Percentiles rank a stretch among this genome's conserved stretches.
These are phyloP conservation scores for Gossypium arboreum DNA, from an alignment of 345 rosid genomes.

Conservation along the genomic window DNA sequence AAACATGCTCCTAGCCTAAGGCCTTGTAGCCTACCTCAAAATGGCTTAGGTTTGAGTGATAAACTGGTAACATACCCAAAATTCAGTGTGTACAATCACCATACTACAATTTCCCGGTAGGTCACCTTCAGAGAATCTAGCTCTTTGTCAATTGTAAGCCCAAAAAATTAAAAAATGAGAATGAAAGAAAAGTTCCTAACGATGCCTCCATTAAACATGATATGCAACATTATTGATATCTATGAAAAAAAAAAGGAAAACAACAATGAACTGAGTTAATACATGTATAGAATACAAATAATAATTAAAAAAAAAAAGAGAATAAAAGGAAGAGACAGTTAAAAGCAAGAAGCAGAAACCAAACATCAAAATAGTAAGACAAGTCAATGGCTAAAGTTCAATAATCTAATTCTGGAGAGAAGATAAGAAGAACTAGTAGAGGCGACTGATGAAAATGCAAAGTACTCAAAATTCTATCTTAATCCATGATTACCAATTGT, in stretches of 20 bases:
- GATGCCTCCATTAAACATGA: conserved; percentile 8
- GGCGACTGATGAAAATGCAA: background rate
- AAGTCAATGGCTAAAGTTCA: background rate
- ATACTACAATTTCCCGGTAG: background rate
- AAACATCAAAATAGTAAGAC: background rate
- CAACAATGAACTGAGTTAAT: background rate
- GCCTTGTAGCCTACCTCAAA: too few species aligned
- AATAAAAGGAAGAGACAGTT: background rate
- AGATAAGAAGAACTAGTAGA: conserved; percentile 1
- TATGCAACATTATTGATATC: conserved; percentile 5
- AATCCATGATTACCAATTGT: background rate
- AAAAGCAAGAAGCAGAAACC: conserved; percentile 15
- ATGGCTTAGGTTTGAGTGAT: too few species aligned
- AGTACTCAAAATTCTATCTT: background rate
- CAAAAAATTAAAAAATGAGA: background rate
- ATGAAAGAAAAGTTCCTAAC: background rate
- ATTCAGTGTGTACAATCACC: background rate
- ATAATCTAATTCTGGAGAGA: background rate
- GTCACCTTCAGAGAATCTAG: background rate
- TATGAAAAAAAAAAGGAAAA: background rate
- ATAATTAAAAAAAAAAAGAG: background rate
- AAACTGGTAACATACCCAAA: too few species aligned
- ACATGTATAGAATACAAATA: conserved; percentile 8
- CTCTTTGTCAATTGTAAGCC: background rate
- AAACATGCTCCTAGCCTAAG: too few species aligned